A percentile compares a stretch with the other conserved stretches of the same genome.
Evolutionary conservation across 176 grass and related monocot species (phyloP).

Genomic region (Elaeis guineensis): DNA sequence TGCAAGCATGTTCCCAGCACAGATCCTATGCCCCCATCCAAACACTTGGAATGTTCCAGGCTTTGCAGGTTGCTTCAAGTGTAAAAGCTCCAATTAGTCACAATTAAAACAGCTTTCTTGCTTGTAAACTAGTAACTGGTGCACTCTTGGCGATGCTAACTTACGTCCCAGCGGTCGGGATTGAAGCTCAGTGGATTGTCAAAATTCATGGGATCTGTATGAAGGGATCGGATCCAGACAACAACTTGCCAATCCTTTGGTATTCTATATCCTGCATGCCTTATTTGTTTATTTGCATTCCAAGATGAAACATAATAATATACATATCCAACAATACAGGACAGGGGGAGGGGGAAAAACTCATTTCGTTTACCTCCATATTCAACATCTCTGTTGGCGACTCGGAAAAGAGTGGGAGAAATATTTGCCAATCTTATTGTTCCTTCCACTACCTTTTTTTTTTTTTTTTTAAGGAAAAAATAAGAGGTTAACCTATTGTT

Average conservation of each 20-base stretch:
- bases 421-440: constrained; percentile 19
- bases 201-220: constrained; percentile 25
- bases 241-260: constrained; percentile 30
- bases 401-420: not conserved
- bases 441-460: constrained; percentile 27
- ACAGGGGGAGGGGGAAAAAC: too few relatives aligned
- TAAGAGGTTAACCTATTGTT: too few relatives aligned
- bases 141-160: not conserved
- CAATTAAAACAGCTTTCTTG: too few relatives aligned
- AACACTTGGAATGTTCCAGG: constrained; percentile 20
- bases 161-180: constrained; percentile 31
- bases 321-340: too few relatives aligned
- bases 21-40: constrained; percentile 10
- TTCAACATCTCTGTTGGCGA: constrained; percentile 18
- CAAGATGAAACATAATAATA: too few relatives aligned
- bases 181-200: constrained; percentile 33
- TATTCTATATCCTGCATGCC: constrained; percentile 25
- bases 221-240: constrained; percentile 31
- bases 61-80: constrained; percentile 3
- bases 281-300: too few relatives aligned
- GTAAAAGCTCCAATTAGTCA: too few relatives aligned
- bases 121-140: too few relatives aligned
- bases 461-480: too few relatives aligned
- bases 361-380: constrained; percentile 7
- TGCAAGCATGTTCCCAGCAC: constrained; percentile 24